These are phyloP conservation scores for Nidularia pulvinata DNA, from an alignment of 768 basidiomycete species.

Conservation along the genomic window DNA sequence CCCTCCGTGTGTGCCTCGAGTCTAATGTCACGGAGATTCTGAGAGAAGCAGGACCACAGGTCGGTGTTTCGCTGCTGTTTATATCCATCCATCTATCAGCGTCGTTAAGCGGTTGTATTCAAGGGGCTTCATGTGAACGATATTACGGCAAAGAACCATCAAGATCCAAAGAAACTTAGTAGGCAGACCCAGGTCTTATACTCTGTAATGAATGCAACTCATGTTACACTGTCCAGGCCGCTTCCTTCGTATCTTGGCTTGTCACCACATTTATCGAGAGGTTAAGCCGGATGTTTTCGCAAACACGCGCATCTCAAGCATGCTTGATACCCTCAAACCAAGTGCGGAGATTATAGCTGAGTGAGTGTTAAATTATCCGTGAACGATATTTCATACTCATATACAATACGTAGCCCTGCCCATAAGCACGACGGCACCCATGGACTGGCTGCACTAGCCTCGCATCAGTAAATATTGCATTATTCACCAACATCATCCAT, in stretches of 20 bases:
- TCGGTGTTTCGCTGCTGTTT: constrained; percentile 1
- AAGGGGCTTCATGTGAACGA: constrained; percentile 31
- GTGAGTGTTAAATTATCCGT: constrained; percentile 10
- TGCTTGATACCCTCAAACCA: constrained; percentile 25
- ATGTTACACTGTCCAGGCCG: constrained; percentile 7
- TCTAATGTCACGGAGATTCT: constrained; percentile 23
- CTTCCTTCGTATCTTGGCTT: constrained; percentile 28
- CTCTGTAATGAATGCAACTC: neutral
- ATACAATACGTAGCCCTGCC: neutral
- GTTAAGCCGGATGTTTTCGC: constrained; percentile 29
- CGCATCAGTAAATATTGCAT: neutral
- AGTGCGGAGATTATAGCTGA: constrained; percentile 17
- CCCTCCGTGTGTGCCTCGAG: constrained; percentile 15
- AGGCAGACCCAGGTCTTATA: neutral
- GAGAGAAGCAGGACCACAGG: constrained; percentile 26
- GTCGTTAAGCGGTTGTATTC: too few relatives aligned
- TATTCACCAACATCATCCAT: too few relatives aligned
- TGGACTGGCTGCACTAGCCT: neutral
- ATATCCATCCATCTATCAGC: constrained; percentile 6
- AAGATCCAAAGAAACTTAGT: constrained; percentile 34
- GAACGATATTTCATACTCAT: neutral
- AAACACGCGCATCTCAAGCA: constrained; percentile 28
- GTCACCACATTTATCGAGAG: constrained; percentile 33
- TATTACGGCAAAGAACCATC: constrained; percentile 25
- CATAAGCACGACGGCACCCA: neutral